phyloP scores from a whole-genome alignment of 2,329 filamentous ascomycete species.

The Fusarium udum region DNA sequence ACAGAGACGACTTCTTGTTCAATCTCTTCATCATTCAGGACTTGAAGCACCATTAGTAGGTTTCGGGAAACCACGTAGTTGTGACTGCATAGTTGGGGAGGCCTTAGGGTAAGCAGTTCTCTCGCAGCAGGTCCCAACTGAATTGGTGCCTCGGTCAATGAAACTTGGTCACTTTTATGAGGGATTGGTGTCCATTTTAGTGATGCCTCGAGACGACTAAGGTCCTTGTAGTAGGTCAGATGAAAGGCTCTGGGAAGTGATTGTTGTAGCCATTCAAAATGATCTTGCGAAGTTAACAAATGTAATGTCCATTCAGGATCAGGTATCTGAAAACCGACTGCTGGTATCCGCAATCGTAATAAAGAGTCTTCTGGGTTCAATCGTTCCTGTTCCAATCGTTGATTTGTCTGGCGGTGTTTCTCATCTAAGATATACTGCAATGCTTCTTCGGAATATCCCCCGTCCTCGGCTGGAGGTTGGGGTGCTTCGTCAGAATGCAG shows the following conservation, averaged over 20 bases:
- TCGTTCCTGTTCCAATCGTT: slow-evolving; percentile 43
- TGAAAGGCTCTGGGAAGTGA: not conserved
- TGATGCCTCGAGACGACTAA: slow-evolving; percentile 19
- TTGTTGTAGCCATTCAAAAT: slow-evolving; percentile 41
- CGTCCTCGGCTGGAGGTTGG: not conserved
- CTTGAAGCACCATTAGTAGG: slow-evolving; percentile 17
- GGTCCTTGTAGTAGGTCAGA: not conserved
- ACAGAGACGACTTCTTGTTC: slow-evolving; percentile 15
- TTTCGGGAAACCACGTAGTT: slow-evolving; percentile 14
- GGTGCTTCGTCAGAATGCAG: not conserved
- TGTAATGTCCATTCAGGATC: slow-evolving; percentile 37
- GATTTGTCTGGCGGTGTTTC: slow-evolving; percentile 9
- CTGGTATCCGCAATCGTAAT: slow-evolving; percentile 44
- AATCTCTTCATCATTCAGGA: slow-evolving; percentile 36
- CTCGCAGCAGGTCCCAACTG: not conserved
- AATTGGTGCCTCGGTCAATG: slow-evolving; percentile 24
- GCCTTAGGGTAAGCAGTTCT: slow-evolving; percentile 23
- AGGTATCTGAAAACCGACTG: slow-evolving; percentile 41
- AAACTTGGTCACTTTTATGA: not conserved
- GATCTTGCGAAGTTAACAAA: slow-evolving; percentile 30
- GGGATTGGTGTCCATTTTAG: slow-evolving; percentile 43
- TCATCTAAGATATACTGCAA: slow-evolving; percentile 37
- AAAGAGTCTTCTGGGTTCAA: slow-evolving; percentile 39
- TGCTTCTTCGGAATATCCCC: slow-evolving; percentile 38
- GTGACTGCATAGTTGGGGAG: slow-evolving; percentile 23